A percentile compares a stretch with the other conserved stretches of the same genome.
phyloP scores from a whole-genome alignment of 371 early-diverging fungal species.

The Syncephalis fuscata region DNA sequence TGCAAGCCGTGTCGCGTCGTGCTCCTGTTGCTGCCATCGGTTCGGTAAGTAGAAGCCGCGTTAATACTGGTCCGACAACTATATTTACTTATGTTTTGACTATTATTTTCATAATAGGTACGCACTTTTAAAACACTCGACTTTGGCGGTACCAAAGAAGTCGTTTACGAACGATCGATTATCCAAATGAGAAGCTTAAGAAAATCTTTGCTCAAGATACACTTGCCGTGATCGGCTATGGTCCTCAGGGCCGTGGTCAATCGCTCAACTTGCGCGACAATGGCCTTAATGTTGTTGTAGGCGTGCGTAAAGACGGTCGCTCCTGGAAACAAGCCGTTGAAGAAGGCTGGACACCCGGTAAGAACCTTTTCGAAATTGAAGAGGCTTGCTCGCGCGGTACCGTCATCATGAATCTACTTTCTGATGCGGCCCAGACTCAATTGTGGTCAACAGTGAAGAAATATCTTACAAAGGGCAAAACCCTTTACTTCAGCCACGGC shows the following conservation, averaged over 20 bases:
- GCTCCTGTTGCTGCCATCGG: too few species aligned
- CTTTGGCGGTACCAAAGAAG: constrained; percentile 87
- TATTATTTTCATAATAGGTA: constrained; percentile 15
- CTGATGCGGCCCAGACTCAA: constrained; percentile 91
- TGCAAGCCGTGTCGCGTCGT: too few species aligned
- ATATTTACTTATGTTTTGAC: too few species aligned
- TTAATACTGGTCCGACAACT: too few species aligned
- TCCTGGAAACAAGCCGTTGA: constrained; percentile 86
- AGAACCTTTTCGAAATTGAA: constrained; percentile 86
- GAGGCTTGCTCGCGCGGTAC: constrained; percentile 83
- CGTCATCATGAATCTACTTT: constrained; percentile 89
- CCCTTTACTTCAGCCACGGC: constrained; percentile 95
- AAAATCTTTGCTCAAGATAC: constrained; percentile 87
- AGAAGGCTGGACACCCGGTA: constrained; percentile 94
- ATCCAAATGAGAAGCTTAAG: constrained; percentile 76
- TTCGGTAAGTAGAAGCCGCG: too few species aligned
- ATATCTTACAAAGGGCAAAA: constrained; percentile 89
- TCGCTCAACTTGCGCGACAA: constrained; percentile 93
- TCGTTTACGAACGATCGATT: constrained; percentile 91
- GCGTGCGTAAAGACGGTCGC: constrained; percentile 79
- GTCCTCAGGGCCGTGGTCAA: constrained; percentile 95
- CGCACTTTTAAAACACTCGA: constrained; percentile 85
- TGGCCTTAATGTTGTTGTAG: constrained; percentile 89
- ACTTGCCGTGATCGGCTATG: constrained; percentile 93
- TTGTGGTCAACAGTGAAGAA: constrained; percentile 83